These are phyloP conservation scores for Trichoderma citrinoviride DNA, from an alignment of 2,329 filamentous ascomycete genomes.

Conservation along the genomic window DNA sequence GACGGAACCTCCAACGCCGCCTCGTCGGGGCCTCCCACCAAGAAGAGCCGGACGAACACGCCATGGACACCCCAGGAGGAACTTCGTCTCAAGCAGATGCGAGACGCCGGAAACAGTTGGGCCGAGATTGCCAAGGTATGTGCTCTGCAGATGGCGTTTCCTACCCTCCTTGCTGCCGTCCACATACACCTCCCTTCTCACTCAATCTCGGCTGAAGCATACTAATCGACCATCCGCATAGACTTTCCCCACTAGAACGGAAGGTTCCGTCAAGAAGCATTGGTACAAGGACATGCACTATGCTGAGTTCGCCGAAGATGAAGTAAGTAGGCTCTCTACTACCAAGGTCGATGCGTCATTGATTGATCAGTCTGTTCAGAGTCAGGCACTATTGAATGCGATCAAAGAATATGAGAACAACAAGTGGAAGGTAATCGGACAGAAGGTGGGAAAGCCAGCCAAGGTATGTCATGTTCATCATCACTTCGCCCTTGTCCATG, in stretches of 20 bases:
- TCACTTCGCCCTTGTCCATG: not conserved
- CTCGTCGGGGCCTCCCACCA: slow-evolving; percentile 57
- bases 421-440: slow-evolving; percentile 97
- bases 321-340: slow-evolving; percentile 57
- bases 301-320: slow-evolving; percentile 95
- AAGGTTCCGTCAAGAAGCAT: slow-evolving; percentile 98
- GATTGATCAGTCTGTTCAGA: slow-evolving; percentile 46
- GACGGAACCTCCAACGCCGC: slow-evolving; percentile 34
- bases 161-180: too few relatives aligned
- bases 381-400: slow-evolving; percentile 76
- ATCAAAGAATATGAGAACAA: slow-evolving; percentile 99
- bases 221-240: slow-evolving; percentile 35
- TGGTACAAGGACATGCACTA: slow-evolving; percentile 99
- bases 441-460: slow-evolving; percentile 95
- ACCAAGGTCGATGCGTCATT: slow-evolving; percentile 8
- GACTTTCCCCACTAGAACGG: slow-evolving; percentile 90
- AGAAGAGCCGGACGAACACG: slow-evolving; percentile 97
- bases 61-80: slow-evolving; percentile 97
- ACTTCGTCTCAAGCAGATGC: slow-evolving; percentile 86
- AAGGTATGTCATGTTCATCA: slow-evolving; percentile 53
- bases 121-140: slow-evolving; percentile 98
- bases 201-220: not conserved
- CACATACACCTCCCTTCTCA: too few relatives aligned
- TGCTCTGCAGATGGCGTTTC: not conserved
- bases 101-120: slow-evolving; percentile 91